These are phyloP conservation scores for Hypsizygus marmoreus DNA, from an alignment of 768 basidiomycete genomes.

Conservation along the genomic window DNA sequence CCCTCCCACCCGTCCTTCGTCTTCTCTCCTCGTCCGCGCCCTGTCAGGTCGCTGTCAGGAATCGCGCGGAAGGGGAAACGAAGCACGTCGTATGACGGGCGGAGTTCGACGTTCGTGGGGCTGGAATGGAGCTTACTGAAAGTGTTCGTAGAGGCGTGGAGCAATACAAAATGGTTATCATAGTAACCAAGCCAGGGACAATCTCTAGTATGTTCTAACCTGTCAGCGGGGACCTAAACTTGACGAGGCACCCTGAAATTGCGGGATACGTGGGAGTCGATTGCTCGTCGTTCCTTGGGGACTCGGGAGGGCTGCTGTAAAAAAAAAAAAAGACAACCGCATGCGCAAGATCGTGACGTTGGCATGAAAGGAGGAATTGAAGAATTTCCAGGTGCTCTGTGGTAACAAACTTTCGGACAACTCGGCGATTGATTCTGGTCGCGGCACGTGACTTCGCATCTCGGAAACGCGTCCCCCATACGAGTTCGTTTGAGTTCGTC, in stretches of 20 bases:
- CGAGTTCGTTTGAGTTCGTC: no score
- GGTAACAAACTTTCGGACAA: no score
- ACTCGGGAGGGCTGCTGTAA: background rate
- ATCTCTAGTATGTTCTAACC: background rate
- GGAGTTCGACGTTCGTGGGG: background rate
- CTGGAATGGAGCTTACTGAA: constrained; percentile 8
- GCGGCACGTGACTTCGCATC: no score
- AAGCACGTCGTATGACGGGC: background rate
- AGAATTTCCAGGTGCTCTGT: no score
- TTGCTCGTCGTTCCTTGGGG: background rate
- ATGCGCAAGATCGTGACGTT: no score
- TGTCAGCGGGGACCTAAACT: constrained; percentile 5
- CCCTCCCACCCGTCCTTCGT: background rate
- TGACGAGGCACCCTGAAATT: constrained; percentile 6
- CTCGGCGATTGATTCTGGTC: no score
- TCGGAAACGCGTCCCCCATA: no score
- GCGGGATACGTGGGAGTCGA: background rate
- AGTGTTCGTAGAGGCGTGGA: constrained; percentile 1
- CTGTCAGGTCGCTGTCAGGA: constrained; percentile 8
- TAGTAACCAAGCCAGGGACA: constrained; percentile 4
- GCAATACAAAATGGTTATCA: constrained; percentile 1
- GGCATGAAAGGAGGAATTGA: no score
- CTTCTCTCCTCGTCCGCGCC: background rate
- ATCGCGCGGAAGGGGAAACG: background rate
- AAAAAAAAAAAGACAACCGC: no score